A percentile compares a stretch with the other conserved stretches of the same genome.
Conservation (phyloP, 257 asterid genomes). For the Pogostemon cablin region DNA sequence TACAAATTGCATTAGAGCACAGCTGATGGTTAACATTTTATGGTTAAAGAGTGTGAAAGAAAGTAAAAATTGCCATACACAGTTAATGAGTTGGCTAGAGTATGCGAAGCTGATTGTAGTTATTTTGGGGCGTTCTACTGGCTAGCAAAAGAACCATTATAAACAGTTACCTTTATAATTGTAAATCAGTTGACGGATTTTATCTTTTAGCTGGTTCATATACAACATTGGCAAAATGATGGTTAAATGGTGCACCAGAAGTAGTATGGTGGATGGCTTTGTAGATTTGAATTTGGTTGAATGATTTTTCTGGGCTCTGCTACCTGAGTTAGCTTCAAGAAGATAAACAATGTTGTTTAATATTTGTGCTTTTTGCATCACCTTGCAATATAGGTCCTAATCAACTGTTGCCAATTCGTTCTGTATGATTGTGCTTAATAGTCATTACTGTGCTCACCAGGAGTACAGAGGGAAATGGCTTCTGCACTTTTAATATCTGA, state of each 20-base stretch:
- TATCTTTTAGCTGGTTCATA: too few species aligned
- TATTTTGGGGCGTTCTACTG: background rate
- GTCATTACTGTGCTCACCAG: constrained; percentile 21
- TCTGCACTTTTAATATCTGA: too few species aligned
- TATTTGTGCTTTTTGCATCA: background rate
- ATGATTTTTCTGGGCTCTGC: too few species aligned
- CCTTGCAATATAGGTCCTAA: background rate
- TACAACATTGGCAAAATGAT: too few species aligned
- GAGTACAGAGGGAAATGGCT: constrained; percentile 3
- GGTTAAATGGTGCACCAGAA: too few species aligned
- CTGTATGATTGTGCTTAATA: background rate
- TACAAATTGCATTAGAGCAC: background rate
- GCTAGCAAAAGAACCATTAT: background rate
- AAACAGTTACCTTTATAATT: too few species aligned
- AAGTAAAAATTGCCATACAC: background rate
- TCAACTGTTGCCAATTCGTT: constrained; percentile 8
- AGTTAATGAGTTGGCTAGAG: background rate
- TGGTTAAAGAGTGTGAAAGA: background rate
- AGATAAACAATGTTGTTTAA: background rate
- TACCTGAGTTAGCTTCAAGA: too few species aligned
- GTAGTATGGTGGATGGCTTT: too few species aligned
- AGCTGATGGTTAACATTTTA: background rate
- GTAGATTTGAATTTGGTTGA: too few species aligned
- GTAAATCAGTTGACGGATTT: too few species aligned
- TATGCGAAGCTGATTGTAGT: background rate